A percentile compares a stretch with the other conserved stretches of the same genome.
These are phyloP conservation scores for Xylaria digitata DNA, from an alignment of 2,329 filamentous ascomycete species.

Conservation along the genomic window DNA sequence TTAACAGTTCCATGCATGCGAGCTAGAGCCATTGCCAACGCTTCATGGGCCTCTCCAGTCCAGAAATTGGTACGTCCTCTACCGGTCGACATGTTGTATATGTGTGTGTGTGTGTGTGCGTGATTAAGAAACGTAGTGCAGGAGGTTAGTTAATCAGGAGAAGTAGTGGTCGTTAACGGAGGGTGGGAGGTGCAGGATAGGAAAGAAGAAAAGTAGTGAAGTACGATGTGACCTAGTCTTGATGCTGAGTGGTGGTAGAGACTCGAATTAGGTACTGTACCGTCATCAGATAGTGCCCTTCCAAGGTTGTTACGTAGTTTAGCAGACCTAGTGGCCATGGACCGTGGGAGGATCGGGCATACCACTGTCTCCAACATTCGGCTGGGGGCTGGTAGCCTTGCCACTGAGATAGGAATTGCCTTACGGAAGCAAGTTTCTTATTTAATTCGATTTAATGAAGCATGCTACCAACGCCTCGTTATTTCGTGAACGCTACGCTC, in stretches of 20 bases:
- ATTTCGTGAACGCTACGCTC: conserved; percentile 31
- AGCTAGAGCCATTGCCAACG: conserved; percentile 17
- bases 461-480: conserved; percentile 30
- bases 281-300: not conserved
- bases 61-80: conserved; percentile 12
- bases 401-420: not conserved
- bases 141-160: not conserved
- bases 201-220: conserved; percentile 2
- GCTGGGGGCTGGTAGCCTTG: conserved; percentile 17
- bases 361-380: conserved; percentile 17
- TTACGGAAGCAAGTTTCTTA: conserved; percentile 4
- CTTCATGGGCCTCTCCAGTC: conserved; percentile 24
- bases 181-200: not conserved
- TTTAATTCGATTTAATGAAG: conserved; percentile 20
- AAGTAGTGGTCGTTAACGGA: not conserved
- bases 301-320: not conserved
- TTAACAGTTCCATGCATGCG: conserved; percentile 26
- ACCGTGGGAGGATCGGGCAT: conserved; percentile 2
- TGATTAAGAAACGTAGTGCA: not conserved
- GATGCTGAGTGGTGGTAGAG: conserved; percentile 5
- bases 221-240: conserved; percentile 14
- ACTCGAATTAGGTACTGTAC: not conserved
- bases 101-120: not conserved
- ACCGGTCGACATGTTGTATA: conserved; percentile 17
- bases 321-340: not conserved